Base-by-base conservation (phyloP, 192 early-diverging fungal species). In the Umbelopsis ramanniana region DNA sequence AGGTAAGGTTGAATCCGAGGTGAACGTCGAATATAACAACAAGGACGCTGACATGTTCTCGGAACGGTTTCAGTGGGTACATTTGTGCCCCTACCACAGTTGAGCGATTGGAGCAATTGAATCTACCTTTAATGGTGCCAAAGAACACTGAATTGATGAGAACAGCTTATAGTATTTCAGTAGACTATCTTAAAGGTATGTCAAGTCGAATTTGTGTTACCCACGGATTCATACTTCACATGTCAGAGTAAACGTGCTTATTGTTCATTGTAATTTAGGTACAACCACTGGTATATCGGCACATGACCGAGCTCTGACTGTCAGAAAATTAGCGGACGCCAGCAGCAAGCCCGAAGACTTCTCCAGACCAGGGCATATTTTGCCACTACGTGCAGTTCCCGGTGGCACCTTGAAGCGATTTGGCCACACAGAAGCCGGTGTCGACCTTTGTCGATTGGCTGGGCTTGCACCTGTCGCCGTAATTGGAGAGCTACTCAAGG, bases 261-360 rank as follows among this genome's bases (percentile, higher is more conserved):
- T 35, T 52, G 37, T 68, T 21, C 7, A 17, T 5, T 29, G 29
- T 26, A 22, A 29, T 21, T 15, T 45, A 81, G 89, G 90, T 19
- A 94, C 94, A n/a, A 94, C 94, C 6, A 99, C 98, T 7, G 98
- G 97, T 19, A 98, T 99, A 67, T 97, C 95, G 6, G 97, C 96
- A 0, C 85, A 88, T 60, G 98, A 98, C 79, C 90, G 98, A 38
- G 85, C 94, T 54, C 76, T 84, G 52, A 98, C 98, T 5, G 87
- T 91, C 29, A 73, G 84, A 0, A 87, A 91, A 2, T 79, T 99
- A 19, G 94, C 96, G 9, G 85, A 96, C 77, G 88, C 90, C 17
- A 75, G 75, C 15, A 83, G 85, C 66, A 87, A 87, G 23, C 89
- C 91, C 0, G 52, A 77, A 35, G 93, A 94, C 48, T 94, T 99